Evolutionary conservation across 148 eudicot genomes (phyloP).

Genomic region (Spergularia bocconei): DNA sequence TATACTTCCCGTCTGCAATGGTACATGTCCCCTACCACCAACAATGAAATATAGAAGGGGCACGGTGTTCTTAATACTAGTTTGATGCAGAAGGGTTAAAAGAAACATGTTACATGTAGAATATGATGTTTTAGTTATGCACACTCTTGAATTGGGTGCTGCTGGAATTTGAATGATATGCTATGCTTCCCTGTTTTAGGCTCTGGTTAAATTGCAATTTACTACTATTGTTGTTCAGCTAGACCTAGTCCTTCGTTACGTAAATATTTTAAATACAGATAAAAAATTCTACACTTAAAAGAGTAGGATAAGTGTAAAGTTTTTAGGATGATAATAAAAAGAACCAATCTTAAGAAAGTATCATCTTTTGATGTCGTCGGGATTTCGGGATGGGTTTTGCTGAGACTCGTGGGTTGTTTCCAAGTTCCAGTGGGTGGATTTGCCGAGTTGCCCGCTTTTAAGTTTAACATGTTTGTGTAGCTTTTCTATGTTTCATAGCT

Average conservation of each 20-base stretch:
- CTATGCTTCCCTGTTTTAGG: background rate
- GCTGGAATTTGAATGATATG: background rate
- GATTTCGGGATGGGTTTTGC: background rate
- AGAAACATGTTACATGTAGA: too few relatives aligned
- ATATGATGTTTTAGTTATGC: too few relatives aligned
- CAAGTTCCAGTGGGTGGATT: conserved; percentile 5
- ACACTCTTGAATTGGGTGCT: background rate
- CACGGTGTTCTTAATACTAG: background rate
- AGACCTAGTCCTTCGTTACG: background rate
- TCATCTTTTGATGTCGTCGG: background rate
- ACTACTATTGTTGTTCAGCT: background rate
- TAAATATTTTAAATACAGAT: too few relatives aligned
- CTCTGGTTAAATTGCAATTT: background rate
- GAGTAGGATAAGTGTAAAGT: too few relatives aligned
- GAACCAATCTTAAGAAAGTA: too few relatives aligned
- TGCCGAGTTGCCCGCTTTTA: conserved; percentile 21
- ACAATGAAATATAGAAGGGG: background rate
- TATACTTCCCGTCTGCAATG: too few relatives aligned
- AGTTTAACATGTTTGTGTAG: conserved; percentile 51
- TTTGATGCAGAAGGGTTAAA: background rate
- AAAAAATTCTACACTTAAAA: too few relatives aligned
- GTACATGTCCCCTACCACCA: background rate
- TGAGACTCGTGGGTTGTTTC: conserved; percentile 13
- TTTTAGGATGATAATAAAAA: too few relatives aligned
- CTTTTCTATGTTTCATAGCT: conserved; percentile 68